phyloP scores from a whole-genome alignment of 1,284 basidiomycete genomes.

The Sanghuangporus weigelae region DNA sequence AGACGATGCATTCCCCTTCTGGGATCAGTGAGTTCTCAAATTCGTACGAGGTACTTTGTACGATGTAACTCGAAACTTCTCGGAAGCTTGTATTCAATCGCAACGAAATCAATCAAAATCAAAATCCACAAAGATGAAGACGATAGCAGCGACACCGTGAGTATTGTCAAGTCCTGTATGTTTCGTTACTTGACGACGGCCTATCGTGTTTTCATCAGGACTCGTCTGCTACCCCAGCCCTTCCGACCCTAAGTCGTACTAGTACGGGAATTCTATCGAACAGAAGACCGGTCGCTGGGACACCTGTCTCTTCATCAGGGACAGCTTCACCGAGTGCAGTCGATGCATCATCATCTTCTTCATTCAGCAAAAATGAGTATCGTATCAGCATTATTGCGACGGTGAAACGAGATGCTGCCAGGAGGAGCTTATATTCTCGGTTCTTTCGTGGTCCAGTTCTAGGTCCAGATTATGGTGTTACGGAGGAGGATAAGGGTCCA shows the following conservation, averaged over 20 bases:
- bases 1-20: conserved; percentile 92
- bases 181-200: not conserved
- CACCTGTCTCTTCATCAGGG: conserved; percentile 40
- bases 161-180: not conserved
- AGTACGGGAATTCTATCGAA: conserved; percentile 75
- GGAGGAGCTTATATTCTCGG: conserved; percentile 65
- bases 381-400: conserved; percentile 52
- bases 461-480: conserved; percentile 35
- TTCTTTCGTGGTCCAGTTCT: conserved; percentile 76
- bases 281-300: conserved; percentile 50
- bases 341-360: conserved; percentile 22
- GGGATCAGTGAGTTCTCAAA: conserved; percentile 76
- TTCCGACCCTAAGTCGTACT: conserved; percentile 46
- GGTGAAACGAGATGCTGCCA: conserved; percentile 76
- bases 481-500: not conserved
- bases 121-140: conserved; percentile 53
- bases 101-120: conserved; percentile 72
- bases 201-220: conserved; percentile 21
- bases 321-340: conserved; percentile 33
- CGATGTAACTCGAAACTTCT: not conserved
- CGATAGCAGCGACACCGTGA: conserved; percentile 30
- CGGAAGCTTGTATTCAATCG: conserved; percentile 70
- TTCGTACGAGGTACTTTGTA: not conserved
- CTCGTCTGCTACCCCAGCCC: conserved; percentile 24
- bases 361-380: conserved; percentile 22